Evolutionary conservation across 1,284 basidiomycete genomes (phyloP).

Genomic region (Coniophora puteana): DNA sequence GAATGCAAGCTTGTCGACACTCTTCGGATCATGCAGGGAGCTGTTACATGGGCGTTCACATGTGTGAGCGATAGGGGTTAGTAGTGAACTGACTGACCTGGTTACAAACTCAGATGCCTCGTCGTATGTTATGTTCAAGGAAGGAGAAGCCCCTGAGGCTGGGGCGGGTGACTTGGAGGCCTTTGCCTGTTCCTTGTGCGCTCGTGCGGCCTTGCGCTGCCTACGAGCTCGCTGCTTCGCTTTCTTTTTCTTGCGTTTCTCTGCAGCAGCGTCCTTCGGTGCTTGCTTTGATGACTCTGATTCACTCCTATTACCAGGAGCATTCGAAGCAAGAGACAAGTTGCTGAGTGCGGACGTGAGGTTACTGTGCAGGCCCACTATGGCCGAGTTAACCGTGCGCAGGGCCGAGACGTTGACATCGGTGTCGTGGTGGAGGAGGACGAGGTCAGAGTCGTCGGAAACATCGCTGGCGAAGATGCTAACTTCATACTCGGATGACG

Average conservation of each 20-base stretch:
- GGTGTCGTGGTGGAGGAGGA: constrained; percentile 15
- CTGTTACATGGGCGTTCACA: constrained; percentile 36
- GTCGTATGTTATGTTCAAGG: constrained; percentile 23
- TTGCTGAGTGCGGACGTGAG: constrained; percentile 11
- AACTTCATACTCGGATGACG: constrained; percentile 4
- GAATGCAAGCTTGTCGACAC: constrained; percentile 39
- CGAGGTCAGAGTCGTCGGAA: constrained; percentile 17
- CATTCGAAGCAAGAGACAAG: constrained; percentile 12
- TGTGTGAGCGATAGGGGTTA: constrained; percentile 35
- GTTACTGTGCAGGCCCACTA: constrained; percentile 11
- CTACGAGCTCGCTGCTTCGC: neutral
- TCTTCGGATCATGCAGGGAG: constrained; percentile 27
- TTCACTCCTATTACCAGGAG: no score
- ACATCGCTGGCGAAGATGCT: constrained; percentile 2
- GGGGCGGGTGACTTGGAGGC: no score
- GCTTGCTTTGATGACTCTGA: no score
- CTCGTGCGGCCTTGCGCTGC: constrained; percentile 2
- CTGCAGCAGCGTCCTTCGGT: neutral
- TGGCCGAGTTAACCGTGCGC: constrained; percentile 5
- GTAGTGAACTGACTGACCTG: constrained; percentile 16
- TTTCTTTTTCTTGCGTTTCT: neutral
- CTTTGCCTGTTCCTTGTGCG: no score
- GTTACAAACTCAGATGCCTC: constrained; percentile 27
- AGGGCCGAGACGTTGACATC: constrained; percentile 13
- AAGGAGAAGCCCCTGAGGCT: no score